Base-by-base conservation (phyloP, 805 yeast species). In the Candida argentea region DNA sequence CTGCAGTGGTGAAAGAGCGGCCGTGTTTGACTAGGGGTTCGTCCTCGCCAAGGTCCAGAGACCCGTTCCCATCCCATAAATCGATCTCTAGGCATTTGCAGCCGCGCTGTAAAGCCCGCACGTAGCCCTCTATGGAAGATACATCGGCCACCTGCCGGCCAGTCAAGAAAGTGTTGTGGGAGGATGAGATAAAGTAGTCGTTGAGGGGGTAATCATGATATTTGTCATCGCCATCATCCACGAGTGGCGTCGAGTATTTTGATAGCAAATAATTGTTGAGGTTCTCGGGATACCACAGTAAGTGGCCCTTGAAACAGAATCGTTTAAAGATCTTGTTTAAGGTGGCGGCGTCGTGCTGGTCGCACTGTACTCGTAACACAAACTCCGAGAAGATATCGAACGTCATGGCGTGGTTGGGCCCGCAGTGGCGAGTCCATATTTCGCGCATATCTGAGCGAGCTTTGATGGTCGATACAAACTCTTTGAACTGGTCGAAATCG, bases 11-110 rank as follows among this genome's bases (percentile, higher is more conserved):
- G 36, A 91, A 71, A 0, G 94, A 73, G 27, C 78, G 57, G 0
- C 98, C 98, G 52, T 91, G 99, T 16, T 81, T 79, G 0, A 91
- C 95, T 0, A 83, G 70, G 0, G 98, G 98, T 0, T 79, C 87
- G 8, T 55, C 52, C 9, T 47, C 52, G 8, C 37, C 27, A 7
- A 12, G 20, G n/a, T 35, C 50, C 6, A 27, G 26, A 19, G 12
- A 20, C 15, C 22, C 28, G 20, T 70, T 75, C 9, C 61, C 61
- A 56, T 89, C 95, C 98, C 98, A 91, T 13, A 91, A 65, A 51
- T 91, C 99, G 22, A 91, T 74, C 46, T 91, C 99, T n/a, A 91
- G 65, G 37, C 95, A 87, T 25, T 95, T 64, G 43, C 97, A 91
- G 1, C 98, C 97, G 30, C 86, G 70, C 48, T 86, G 95, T 27